A percentile compares a stretch with the other conserved stretches of the same genome.
Conservation (phyloP, 2,329 filamentous ascomycete species). For the Knufia petricola region DNA sequence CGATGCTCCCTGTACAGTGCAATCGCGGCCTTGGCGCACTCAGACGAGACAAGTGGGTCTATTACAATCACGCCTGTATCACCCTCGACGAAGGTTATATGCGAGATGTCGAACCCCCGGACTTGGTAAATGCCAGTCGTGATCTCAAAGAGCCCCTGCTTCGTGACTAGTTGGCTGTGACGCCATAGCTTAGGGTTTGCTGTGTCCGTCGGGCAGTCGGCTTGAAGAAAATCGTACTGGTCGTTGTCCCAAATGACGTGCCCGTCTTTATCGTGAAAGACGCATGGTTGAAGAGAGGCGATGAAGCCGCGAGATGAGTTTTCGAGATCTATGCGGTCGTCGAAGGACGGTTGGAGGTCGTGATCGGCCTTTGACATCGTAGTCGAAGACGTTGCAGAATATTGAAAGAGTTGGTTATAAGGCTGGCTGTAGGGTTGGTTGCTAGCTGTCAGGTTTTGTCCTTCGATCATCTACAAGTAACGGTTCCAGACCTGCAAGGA, state of each 20-base stretch:
- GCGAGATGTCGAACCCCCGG: constrained; percentile 33
- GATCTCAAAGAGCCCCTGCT: constrained; percentile 31
- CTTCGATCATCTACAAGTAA: no score
- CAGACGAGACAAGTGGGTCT: constrained; percentile 31
- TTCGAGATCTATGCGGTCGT: neutral
- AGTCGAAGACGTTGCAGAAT: no score
- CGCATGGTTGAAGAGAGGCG: constrained; percentile 14
- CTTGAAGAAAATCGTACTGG: constrained; percentile 26
- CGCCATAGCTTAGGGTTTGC: constrained; percentile 30
- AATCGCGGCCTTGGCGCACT: constrained; percentile 29
- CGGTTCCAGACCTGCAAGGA: no score
- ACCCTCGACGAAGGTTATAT: constrained; percentile 35
- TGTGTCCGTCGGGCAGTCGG: constrained; percentile 17
- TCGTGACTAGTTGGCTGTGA: constrained; percentile 26
- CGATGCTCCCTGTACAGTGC: constrained; percentile 27
- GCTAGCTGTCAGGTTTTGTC: no score
- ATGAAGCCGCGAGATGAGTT: constrained; percentile 22
- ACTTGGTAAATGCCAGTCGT: constrained; percentile 32
- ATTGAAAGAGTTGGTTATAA: no score
- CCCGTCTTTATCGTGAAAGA: constrained; percentile 22
- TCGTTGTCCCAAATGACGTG: constrained; percentile 28
- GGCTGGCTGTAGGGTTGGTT: no score
- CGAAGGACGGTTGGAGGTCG: constrained; percentile 29
- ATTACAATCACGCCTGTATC: constrained; percentile 32
- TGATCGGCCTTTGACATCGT: no score